Conservation (phyloP, 768 basidiomycete species). For the Pleurotus ostreatus region DNA sequence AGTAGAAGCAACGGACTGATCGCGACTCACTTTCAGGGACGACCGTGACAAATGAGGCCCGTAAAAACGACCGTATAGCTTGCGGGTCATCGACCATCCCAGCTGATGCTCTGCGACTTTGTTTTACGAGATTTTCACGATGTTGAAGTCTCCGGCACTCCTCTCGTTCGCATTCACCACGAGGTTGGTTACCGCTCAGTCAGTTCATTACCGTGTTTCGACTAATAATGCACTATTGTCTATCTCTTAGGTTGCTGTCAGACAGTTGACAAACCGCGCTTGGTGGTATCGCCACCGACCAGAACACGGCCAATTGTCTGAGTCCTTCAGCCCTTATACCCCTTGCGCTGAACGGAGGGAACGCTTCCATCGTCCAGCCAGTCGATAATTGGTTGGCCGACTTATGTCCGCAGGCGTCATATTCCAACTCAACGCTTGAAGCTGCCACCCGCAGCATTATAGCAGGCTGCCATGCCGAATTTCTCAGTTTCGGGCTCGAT, state of each 20-base stretch:
- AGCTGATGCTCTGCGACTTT: too few species aligned
- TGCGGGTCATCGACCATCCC: too few species aligned
- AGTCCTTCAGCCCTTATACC: conserved; percentile 41
- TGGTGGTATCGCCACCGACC: conserved; percentile 34
- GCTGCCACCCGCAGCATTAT: conserved; percentile 51
- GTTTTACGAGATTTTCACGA: neutral
- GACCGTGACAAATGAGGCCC: too few species aligned
- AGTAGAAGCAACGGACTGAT: too few species aligned
- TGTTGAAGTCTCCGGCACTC: conserved; percentile 19
- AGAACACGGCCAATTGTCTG: conserved; percentile 46
- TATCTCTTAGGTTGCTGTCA: conserved; percentile 27
- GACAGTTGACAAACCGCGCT: conserved; percentile 46
- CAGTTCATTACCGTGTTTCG: conserved; percentile 15
- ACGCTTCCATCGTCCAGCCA: conserved; percentile 39
- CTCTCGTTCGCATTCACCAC: conserved; percentile 24
- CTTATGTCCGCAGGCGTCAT: conserved; percentile 46
- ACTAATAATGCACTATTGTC: neutral
- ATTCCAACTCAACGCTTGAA: conserved; percentile 58
- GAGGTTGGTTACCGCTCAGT: conserved; percentile 41
- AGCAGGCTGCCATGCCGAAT: conserved; percentile 37
- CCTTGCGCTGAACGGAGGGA: conserved; percentile 27
- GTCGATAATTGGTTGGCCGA: conserved; percentile 60
- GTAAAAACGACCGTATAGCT: too few species aligned
- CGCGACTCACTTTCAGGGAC: too few species aligned
- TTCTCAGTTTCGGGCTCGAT: conserved; percentile 24